phyloP scores from a whole-genome alignment of 371 early-diverging fungal genomes.

The Haplosporangium sp. region DNA sequence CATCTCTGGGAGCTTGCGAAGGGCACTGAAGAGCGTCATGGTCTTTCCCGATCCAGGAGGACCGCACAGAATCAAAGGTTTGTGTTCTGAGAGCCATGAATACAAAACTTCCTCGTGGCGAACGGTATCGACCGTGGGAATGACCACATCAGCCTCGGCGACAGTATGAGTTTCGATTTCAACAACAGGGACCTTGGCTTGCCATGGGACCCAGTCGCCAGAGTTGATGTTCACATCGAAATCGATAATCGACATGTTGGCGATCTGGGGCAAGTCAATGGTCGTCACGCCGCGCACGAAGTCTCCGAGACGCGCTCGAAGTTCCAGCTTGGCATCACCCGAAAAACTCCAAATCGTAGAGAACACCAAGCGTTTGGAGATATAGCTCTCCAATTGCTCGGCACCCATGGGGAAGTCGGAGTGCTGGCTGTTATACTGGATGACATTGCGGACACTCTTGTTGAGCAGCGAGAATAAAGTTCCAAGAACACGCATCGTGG shows the following conservation, averaged over 20 bases:
- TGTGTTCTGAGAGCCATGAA: slow-evolving; percentile 95
- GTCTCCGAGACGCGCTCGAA: slow-evolving; percentile 83
- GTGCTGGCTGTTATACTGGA: slow-evolving; percentile 92
- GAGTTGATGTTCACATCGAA: slow-evolving; percentile 86
- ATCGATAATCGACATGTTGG: slow-evolving; percentile 83
- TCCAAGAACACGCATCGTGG: slow-evolving; percentile 83
- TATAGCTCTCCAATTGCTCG: slow-evolving; percentile 82
- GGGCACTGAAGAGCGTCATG: slow-evolving; percentile 97
- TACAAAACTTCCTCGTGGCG: slow-evolving; percentile 97
- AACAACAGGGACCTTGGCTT: slow-evolving; percentile 88
- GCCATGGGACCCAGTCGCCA: slow-evolving; percentile 94
- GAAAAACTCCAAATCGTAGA: slow-evolving; percentile 96
- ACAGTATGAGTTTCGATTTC: slow-evolving; percentile 98
- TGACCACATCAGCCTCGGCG: slow-evolving; percentile 92
- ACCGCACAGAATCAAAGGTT: slow-evolving; percentile 96
- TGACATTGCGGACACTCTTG: slow-evolving; percentile 84
- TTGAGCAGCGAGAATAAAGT: slow-evolving; percentile 94
- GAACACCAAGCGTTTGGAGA: slow-evolving; percentile 84
- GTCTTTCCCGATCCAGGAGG: slow-evolving; percentile 99
- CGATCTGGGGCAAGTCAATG: slow-evolving; percentile 82
- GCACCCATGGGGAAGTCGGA: slow-evolving; percentile 90
- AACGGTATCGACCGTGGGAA: slow-evolving; percentile 98
- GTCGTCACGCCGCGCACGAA: slow-evolving; percentile 84
- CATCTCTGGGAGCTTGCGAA: slow-evolving; percentile 95
- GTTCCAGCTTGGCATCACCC: slow-evolving; percentile 88